Base-by-base conservation (phyloP, 2,329 filamentous ascomycete species). In the Stylonectria norvegica region DNA sequence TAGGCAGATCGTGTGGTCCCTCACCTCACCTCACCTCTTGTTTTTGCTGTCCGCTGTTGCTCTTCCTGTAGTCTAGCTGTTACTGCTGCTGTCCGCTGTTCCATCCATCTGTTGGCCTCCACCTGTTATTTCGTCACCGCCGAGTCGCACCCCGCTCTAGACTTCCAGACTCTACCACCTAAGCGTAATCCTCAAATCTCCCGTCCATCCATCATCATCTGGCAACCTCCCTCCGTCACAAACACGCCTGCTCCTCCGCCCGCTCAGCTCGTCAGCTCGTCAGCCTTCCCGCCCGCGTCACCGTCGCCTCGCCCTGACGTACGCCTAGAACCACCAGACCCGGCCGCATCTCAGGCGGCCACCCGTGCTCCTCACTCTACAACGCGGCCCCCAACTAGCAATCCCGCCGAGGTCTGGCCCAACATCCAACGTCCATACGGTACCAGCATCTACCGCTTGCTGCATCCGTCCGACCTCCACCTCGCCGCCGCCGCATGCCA, bases 331-430 rank as follows among this genome's bases (percentile, higher is more conserved):
- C 42, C 47, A 38, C 48, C 39, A 50, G 31, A 49, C 45, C 52
- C 38, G 60, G 60, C 56, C 59, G 60, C 62, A 63, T 63, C 47
- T 40, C 38, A 52, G 48, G 54, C 56, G 51, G 55, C 55, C 59
- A 49, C 40, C 44, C 47, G 49, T 43, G 35, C 18, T 39, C 49
- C 23, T 42, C 38, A 40, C 38, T 47, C 34, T 34, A 35, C 45
- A 36, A 33, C 38, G 33, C 36, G 43, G 31, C 17, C 31, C 16
- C 31, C 36, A 34, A 31, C 34, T 34, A 19, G 45, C 36, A 30
- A 47, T 52, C 37, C 39, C 33, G 30, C 37, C 37, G 28, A 22
- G 43, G 32, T 15, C 18, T 35, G 17, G 20, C 17, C 43, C 38
- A 48, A 22, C 31, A 33, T 29, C 32, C 35, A 34, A 37, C 37